phyloP scores from a whole-genome alignment of 306 rosid genomes.

The Cajanus cajan region DNA sequence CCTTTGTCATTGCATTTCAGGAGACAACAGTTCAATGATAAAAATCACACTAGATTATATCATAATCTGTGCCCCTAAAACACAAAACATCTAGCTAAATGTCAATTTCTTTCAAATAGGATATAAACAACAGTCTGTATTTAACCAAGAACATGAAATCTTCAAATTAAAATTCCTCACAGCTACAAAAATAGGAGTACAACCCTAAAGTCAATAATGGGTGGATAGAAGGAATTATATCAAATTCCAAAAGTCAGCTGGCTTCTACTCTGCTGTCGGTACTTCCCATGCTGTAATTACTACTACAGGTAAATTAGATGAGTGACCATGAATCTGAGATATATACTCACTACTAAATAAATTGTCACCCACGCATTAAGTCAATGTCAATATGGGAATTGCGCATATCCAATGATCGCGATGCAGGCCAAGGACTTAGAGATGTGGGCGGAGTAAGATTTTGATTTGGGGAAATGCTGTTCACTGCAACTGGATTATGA shows the following conservation, averaged over 20 bases:
- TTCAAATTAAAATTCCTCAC: conserved; percentile 36
- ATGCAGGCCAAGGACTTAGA: conserved; percentile 64
- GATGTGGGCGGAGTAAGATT: conserved; percentile 61
- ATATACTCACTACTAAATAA: conserved; percentile 34
- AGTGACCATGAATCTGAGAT: conserved; percentile 42
- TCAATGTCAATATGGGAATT: conserved; percentile 84
- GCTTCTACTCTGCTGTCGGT: conserved; percentile 46
- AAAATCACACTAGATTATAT: neutral
- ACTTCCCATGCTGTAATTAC: conserved; percentile 43
- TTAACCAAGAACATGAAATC: conserved; percentile 21
- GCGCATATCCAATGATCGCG: conserved; percentile 76
- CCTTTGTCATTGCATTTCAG: neutral
- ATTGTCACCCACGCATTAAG: conserved; percentile 85
- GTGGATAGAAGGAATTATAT: conserved; percentile 40
- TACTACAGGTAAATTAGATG: conserved; percentile 52
- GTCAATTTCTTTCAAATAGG: conserved; percentile 4
- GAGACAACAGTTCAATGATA: neutral
- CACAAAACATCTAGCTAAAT: neutral
- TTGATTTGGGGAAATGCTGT: conserved; percentile 48
- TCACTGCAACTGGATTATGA: conserved; percentile 51
- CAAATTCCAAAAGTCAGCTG: conserved; percentile 41
- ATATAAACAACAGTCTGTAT: conserved; percentile 6
- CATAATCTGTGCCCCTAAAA: neutral
- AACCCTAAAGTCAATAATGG: conserved; percentile 43
- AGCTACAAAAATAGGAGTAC: conserved; percentile 54